These are phyloP conservation scores for Curvularia lunata DNA, from an alignment of 2,329 filamentous ascomycete genomes.

Conservation along the genomic window DNA sequence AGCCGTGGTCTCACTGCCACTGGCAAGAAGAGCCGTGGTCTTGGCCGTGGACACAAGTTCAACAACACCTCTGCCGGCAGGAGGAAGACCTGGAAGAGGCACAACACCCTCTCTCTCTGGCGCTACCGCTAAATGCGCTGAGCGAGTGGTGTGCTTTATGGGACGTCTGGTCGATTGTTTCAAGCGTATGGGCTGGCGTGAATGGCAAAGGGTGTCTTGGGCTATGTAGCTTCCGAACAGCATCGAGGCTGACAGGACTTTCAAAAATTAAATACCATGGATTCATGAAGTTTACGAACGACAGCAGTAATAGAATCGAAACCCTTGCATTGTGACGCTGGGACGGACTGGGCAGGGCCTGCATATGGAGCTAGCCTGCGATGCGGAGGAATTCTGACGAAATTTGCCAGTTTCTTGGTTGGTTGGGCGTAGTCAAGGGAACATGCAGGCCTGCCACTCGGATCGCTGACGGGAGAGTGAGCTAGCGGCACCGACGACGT, in stretches of 20 bases:
- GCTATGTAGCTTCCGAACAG: conserved; percentile 40
- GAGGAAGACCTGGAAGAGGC: conserved; percentile 99
- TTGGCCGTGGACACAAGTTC: conserved; percentile 99
- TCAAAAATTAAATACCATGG: conserved; percentile 44
- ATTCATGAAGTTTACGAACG: conserved; percentile 38
- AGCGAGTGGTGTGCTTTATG: conserved; percentile 37
- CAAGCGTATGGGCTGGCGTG: conserved; percentile 43
- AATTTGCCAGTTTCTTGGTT: conserved; percentile 7
- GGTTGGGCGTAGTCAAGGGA: background rate
- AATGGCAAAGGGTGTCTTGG: conserved; percentile 44
- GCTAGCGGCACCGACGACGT: conserved; percentile 21
- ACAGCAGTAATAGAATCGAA: background rate
- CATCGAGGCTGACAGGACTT: conserved; percentile 32
- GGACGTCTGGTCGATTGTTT: conserved; percentile 41
- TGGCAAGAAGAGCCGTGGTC: conserved; percentile 99
- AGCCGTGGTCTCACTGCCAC: conserved; percentile 94
- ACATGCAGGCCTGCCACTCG: conserved; percentile 12
- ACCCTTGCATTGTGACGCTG: background rate
- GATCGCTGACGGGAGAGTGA: conserved; percentile 20
- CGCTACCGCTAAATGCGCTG: conserved; percentile 78
- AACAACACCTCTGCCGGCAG: conserved; percentile 97
- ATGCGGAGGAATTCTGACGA: background rate
- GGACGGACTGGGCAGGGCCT: background rate
- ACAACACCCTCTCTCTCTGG: conserved; percentile 99
- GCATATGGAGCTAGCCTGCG: background rate